Conservation (phyloP, 2,329 filamentous ascomycete species). For the Macrophomina pseudophaseolina region DNA sequence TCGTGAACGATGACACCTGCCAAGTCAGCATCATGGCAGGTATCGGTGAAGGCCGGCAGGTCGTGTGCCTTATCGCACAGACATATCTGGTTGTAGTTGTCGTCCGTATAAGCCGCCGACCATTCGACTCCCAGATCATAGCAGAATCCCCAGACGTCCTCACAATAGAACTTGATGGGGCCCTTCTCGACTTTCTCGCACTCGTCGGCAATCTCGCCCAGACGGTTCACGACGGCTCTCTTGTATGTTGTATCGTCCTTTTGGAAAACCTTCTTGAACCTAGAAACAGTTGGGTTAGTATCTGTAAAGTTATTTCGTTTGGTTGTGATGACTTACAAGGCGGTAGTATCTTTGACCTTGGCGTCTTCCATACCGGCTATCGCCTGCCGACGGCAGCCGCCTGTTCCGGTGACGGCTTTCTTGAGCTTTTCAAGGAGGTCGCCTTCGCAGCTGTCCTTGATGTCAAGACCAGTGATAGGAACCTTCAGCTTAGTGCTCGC, state of each 20-base stretch:
- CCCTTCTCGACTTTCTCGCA: neutral
- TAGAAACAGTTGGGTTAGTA: conserved; percentile 38
- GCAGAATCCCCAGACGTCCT: neutral
- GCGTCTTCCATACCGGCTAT: conserved; percentile 58
- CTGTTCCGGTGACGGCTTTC: conserved; percentile 53
- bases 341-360: conserved; percentile 44
- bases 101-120: neutral
- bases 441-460: conserved; percentile 62
- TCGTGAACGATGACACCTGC: conserved; percentile 70
- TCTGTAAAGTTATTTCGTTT: too few relatives aligned
- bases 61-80: conserved; percentile 28
- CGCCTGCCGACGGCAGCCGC: conserved; percentile 59
- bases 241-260: conserved; percentile 29
- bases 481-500: conserved; percentile 44
- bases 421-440: conserved; percentile 51
- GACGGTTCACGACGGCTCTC: neutral
- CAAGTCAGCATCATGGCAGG: conserved; percentile 69
- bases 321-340: neutral
- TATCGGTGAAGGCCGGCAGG: conserved; percentile 54
- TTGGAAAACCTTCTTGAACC: conserved; percentile 69
- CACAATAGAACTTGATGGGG: neutral
- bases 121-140: neutral
- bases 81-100: neutral
- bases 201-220: neutral
- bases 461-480: conserved; percentile 54